These are phyloP conservation scores for Dactylis glomerata DNA, from an alignment of 176 grass and related monocot species.

Conservation along the genomic window DNA sequence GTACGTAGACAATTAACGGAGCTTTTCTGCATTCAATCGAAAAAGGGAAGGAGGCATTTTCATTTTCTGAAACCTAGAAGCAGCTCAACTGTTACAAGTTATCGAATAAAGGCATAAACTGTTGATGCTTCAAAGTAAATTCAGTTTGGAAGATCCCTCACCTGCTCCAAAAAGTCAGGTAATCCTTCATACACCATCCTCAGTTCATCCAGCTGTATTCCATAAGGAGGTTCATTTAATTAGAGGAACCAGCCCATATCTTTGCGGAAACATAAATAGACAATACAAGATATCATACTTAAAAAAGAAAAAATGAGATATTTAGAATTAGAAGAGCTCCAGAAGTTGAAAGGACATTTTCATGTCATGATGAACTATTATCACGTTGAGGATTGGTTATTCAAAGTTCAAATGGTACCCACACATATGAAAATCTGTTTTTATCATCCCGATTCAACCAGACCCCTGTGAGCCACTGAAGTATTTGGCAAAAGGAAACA, in stretches of 20 bases:
- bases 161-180: constrained; percentile 90
- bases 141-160: constrained; percentile 36
- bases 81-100: constrained; percentile 37
- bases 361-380: background rate
- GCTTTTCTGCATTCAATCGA: constrained; percentile 60
- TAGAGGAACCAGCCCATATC: constrained; percentile 17
- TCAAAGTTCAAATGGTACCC: background rate
- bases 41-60: constrained; percentile 70
- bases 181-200: constrained; percentile 88
- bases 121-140: constrained; percentile 7
- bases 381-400: background rate
- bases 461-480: background rate
- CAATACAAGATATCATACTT: background rate
- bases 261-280: background rate
- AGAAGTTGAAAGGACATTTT: constrained; percentile 1
- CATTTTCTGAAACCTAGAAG: constrained; percentile 79
- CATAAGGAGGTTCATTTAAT: constrained; percentile 16
- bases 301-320: background rate
- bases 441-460: background rate
- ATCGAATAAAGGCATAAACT: constrained; percentile 15
- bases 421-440: background rate
- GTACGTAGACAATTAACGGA: constrained; percentile 78
- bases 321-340: constrained; percentile 27
- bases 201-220: constrained; percentile 77
- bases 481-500: constrained; percentile 3